phyloP scores from a whole-genome alignment of 345 rosid genomes.

The Brassica carinata region DNA sequence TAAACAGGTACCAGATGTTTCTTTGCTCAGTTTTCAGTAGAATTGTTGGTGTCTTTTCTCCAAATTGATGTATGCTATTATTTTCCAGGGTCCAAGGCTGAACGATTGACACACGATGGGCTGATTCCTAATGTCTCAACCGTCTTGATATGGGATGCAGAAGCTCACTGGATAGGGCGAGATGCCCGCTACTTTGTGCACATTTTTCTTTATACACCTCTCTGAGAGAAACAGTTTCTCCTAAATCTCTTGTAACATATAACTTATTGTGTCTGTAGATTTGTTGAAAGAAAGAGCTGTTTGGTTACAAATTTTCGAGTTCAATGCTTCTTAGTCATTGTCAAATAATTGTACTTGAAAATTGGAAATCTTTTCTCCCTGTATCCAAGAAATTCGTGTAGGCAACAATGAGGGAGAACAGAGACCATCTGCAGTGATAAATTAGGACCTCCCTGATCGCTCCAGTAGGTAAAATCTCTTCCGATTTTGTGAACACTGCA shows the following conservation, averaged over 20 bases:
- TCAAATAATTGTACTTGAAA: not conserved
- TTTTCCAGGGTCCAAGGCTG: constrained; percentile 28
- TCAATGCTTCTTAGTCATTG: constrained; percentile 9
- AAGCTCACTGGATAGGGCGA: constrained; percentile 23
- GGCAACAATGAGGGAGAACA: constrained; percentile 35
- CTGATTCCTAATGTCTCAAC: constrained; percentile 25
- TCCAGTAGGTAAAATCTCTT: constrained; percentile 10
- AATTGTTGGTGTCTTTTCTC: not conserved
- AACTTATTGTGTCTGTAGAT: constrained; percentile 33
- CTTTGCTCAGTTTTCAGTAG: not conserved
- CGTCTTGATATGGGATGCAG: constrained; percentile 16
- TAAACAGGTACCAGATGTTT: constrained; percentile 4
- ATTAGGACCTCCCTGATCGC: constrained; percentile 31
- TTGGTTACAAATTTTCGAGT: constrained; percentile 18
- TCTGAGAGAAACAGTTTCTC: constrained; percentile 27
- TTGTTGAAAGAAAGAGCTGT: constrained; percentile 39
- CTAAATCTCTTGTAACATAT: constrained; percentile 36
- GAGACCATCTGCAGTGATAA: constrained; percentile 51
- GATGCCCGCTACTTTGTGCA: constrained; percentile 28
- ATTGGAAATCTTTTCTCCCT: not conserved
- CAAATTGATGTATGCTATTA: constrained; percentile 2
- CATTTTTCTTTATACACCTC: constrained; percentile 36
- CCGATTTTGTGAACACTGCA: constrained; percentile 4
- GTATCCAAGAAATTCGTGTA: constrained; percentile 10
- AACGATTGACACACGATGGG: constrained; percentile 15